phyloP scores from a whole-genome alignment of 768 basidiomycete species.

The Kwoniella dejecticola region DNA sequence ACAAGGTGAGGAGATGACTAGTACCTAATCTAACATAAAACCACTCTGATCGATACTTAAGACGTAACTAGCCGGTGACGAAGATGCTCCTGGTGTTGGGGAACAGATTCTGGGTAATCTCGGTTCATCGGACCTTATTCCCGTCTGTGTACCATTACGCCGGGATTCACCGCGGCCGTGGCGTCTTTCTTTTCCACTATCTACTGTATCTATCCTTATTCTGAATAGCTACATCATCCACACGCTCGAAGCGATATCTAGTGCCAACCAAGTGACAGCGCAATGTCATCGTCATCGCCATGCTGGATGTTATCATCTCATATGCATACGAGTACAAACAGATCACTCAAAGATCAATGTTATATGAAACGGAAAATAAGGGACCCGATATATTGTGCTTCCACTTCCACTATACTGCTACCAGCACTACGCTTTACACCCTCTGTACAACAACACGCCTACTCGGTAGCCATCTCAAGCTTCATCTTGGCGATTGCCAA shows the following conservation, averaged over 20 bases:
- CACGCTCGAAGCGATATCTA: neutral
- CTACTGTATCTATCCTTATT: neutral
- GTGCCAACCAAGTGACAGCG: neutral
- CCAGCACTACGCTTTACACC: too few relatives aligned
- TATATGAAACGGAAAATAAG: neutral
- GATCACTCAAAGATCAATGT: constrained; percentile 4
- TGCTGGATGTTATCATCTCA: constrained; percentile 2
- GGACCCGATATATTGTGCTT: too few relatives aligned
- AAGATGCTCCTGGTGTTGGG: neutral
- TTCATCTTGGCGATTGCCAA: constrained; percentile 92
- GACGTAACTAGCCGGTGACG: neutral
- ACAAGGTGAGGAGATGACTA: constrained; percentile 1
- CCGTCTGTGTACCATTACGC: neutral
- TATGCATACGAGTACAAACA: constrained; percentile 21
- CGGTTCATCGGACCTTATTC: constrained; percentile 1
- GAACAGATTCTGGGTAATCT: neutral
- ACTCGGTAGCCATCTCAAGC: constrained; percentile 62
- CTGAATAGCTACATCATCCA: neutral
- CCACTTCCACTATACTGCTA: too few relatives aligned
- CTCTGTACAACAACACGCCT: neutral
- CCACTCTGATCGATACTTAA: neutral
- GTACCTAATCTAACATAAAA: neutral
- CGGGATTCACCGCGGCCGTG: constrained; percentile 13
- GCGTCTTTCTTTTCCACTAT: neutral
- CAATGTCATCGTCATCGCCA: neutral